Evolutionary conservation across 2,329 filamentous ascomycete genomes (phyloP).

Genomic region (Cytospora leucostoma): DNA sequence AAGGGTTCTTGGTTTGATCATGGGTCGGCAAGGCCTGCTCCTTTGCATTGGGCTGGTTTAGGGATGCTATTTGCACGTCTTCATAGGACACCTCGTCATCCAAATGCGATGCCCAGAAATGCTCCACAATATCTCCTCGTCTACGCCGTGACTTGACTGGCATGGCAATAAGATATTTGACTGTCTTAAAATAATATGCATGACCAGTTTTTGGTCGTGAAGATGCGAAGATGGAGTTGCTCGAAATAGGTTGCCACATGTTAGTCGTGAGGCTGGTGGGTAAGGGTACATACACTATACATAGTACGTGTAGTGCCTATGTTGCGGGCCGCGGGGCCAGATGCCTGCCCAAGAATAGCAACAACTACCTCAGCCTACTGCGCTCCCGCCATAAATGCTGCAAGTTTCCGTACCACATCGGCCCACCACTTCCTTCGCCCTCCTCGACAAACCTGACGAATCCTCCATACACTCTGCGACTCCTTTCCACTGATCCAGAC

Average conservation of each 20-base stretch:
- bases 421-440: not conserved
- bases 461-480: not conserved
- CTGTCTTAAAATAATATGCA: not conserved
- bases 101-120: constrained; percentile 22
- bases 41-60: not conserved
- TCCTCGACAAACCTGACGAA: not conserved
- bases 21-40: constrained; percentile 12
- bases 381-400: constrained; percentile 9
- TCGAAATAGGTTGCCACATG: not conserved
- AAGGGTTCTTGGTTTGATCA: constrained; percentile 2
- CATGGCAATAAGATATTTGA: no score
- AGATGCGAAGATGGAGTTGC: not conserved
- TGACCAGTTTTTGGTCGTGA: not conserved
- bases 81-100: constrained; percentile 1
- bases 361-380: constrained; percentile 19
- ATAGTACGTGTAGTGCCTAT: not conserved
- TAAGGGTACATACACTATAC: not conserved
- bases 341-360: constrained; percentile 28
- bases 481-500: not conserved
- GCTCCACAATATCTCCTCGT: constrained; percentile 3
- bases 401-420: not conserved
- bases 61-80: constrained; percentile 1
- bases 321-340: constrained; percentile 5
- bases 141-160: not conserved
- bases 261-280: not conserved